phyloP scores from a whole-genome alignment of 805 yeast genomes.

The Kluyveromyces starmeri region DNA sequence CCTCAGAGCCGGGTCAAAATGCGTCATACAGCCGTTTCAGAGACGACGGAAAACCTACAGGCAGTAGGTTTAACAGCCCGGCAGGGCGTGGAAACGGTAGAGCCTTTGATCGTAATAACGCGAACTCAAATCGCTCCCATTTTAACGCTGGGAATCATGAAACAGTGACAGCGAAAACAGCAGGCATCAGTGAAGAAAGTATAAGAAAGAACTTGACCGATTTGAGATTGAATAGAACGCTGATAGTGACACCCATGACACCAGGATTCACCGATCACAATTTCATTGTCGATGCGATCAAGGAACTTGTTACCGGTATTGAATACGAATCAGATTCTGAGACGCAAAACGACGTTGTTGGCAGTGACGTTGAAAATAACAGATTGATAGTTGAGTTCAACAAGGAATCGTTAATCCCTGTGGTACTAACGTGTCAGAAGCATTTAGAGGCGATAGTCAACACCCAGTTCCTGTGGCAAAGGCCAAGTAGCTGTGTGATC shows the following conservation, averaged over 20 bases:
- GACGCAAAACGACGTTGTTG: conserved; percentile 5
- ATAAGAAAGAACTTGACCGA: conserved; percentile 19
- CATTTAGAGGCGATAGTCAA: conserved; percentile 14
- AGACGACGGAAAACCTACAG: too few species aligned
- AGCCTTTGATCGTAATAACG: too few species aligned
- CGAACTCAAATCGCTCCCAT: too few species aligned
- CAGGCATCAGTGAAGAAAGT: too few species aligned
- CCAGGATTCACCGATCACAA: conserved; percentile 4
- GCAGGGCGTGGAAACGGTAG: too few species aligned
- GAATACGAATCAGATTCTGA: conserved; percentile 8
- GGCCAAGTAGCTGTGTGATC: conserved; percentile 22
- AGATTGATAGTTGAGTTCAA: conserved; percentile 7
- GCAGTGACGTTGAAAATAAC: conserved; percentile 2
- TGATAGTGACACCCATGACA: conserved; percentile 7
- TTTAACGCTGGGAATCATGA: too few species aligned
- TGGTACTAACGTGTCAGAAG: conserved; percentile 17
- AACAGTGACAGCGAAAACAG: too few species aligned
- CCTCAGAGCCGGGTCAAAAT: too few species aligned
- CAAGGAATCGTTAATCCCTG: conserved; percentile 11
- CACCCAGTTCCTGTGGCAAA: conserved; percentile 14
- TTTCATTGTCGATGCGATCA: conserved; percentile 1
- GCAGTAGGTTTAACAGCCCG: too few species aligned
- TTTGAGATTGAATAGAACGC: conserved; percentile 5
- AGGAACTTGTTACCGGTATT: conserved; percentile 6
- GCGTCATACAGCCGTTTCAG: too few species aligned